Evolutionary conservation across 2,329 filamentous ascomycete genomes (phyloP).

Genomic region (Ceratocystis huliohia): DNA sequence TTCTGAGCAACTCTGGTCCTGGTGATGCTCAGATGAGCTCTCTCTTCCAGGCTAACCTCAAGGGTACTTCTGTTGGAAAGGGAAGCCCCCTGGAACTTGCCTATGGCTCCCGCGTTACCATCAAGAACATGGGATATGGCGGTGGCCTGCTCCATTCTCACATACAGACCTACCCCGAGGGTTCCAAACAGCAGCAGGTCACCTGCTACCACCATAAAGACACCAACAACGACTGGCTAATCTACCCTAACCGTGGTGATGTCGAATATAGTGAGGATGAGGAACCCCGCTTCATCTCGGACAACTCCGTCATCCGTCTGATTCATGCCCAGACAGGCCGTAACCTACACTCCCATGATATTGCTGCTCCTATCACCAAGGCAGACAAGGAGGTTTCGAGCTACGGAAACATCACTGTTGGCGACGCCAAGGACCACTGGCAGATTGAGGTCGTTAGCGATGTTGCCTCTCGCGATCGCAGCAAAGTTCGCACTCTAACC

Average conservation of each 20-base stretch:
- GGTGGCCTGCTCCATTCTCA: slow-evolving; percentile 93
- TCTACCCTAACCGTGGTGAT: slow-evolving; percentile 81
- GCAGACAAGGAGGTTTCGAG: slow-evolving; percentile 83
- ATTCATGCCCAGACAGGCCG: slow-evolving; percentile 93
- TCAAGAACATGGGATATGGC: slow-evolving; percentile 99
- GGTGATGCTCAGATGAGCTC: slow-evolving; percentile 99
- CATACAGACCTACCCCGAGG: slow-evolving; percentile 89
- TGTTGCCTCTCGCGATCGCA: slow-evolving; percentile 73
- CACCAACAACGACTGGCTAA: slow-evolving; percentile 98
- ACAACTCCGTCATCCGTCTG: slow-evolving; percentile 68
- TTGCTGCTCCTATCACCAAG: slow-evolving; percentile 81
- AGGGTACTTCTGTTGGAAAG: slow-evolving; percentile 84
- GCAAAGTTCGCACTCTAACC: slow-evolving; percentile 77
- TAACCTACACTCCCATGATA: slow-evolving; percentile 89
- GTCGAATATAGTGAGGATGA: slow-evolving; percentile 58
- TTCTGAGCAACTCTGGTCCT: slow-evolving; percentile 84
- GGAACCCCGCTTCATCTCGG: slow-evolving; percentile 62
- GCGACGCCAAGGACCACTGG: slow-evolving; percentile 98
- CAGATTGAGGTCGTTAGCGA: slow-evolving; percentile 82
- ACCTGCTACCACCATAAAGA: slow-evolving; percentile 99
- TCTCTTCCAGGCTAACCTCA: slow-evolving; percentile 92
- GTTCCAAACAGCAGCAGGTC: slow-evolving; percentile 86
- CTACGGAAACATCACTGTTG: slow-evolving; percentile 90
- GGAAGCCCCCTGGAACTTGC: slow-evolving; percentile 90
- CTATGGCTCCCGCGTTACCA: slow-evolving; percentile 72